phyloP scores from a whole-genome alignment of 2,329 filamentous ascomycete species.

The Furcasterigmium sp. region DNA sequence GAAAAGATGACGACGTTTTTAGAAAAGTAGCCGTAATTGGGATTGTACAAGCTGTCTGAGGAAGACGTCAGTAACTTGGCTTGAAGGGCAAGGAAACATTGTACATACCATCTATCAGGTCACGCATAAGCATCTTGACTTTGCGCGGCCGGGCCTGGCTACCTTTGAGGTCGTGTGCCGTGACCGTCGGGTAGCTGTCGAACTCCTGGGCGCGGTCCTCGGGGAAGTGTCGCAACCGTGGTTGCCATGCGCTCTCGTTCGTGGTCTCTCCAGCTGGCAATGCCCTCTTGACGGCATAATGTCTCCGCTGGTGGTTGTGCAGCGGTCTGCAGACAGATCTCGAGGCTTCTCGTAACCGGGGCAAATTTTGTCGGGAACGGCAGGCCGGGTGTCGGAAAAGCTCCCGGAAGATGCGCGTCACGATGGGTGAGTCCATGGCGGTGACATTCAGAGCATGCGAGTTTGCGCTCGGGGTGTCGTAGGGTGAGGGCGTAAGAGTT shows the following conservation, averaged over 20 bases:
- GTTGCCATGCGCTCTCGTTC: conserved; percentile 78
- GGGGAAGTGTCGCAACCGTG: conserved; percentile 69
- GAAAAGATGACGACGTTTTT: conserved; percentile 96
- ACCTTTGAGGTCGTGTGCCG: conserved; percentile 68
- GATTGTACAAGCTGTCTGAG: conserved; percentile 91
- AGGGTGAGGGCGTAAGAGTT: conserved; percentile 1
- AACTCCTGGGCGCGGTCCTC: conserved; percentile 77
- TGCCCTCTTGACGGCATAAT: conserved; percentile 13
- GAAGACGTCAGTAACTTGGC: background rate
- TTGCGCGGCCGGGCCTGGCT: conserved; percentile 72
- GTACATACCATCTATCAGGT: conserved; percentile 84
- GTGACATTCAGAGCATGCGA: background rate
- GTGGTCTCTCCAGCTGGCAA: conserved; percentile 22
- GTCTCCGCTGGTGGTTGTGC: conserved; percentile 20
- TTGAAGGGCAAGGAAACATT: background rate
- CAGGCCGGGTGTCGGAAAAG: conserved; percentile 73
- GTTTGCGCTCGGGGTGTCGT: background rate
- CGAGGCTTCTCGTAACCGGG: conserved; percentile 19
- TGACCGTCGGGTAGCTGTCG: conserved; percentile 76
- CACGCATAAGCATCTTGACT: conserved; percentile 95
- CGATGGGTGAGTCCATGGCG: conserved; percentile 75
- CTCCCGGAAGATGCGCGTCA: conserved; percentile 76
- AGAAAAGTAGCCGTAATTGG: conserved; percentile 91
- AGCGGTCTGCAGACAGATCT: conserved; percentile 7
- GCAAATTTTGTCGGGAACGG: conserved; percentile 39